These are phyloP conservation scores for Podaxis sp. DNA, from an alignment of 768 basidiomycete genomes.

Conservation along the genomic window DNA sequence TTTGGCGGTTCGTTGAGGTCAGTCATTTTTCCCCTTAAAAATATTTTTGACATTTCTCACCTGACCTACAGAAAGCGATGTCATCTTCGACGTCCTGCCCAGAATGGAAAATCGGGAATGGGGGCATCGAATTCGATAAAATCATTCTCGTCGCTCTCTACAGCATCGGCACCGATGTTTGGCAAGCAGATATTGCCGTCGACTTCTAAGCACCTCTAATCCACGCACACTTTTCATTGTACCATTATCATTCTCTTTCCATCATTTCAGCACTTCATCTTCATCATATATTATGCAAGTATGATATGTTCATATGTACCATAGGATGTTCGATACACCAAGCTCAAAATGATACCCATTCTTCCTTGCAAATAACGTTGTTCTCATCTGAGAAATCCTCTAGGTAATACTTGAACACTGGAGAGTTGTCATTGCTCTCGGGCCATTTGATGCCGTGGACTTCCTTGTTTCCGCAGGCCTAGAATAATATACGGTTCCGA, in stretches of 20 bases:
- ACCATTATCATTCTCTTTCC: not conserved
- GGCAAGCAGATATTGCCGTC: slow-evolving; percentile 52
- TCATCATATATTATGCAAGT: not conserved
- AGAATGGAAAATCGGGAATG: slow-evolving; percentile 25
- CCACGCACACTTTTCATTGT: not conserved
- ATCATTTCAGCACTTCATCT: not conserved
- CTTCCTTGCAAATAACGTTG: too few species aligned
- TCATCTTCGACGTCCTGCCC: slow-evolving; percentile 4
- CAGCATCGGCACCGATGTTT: slow-evolving; percentile 44
- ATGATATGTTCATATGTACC: too few species aligned
- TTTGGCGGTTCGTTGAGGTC: slow-evolving; percentile 16
- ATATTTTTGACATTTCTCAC: not conserved
- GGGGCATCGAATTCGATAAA: slow-evolving; percentile 40
- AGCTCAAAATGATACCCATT: too few species aligned
- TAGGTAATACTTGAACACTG: too few species aligned
- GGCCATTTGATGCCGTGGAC: too few species aligned
- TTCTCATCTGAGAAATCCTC: too few species aligned
- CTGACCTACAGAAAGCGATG: slow-evolving; percentile 3
- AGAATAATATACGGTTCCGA: too few species aligned
- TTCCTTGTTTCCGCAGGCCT: too few species aligned
- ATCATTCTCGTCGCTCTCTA: slow-evolving; percentile 42
- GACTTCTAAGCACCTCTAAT: slow-evolving; percentile 22
- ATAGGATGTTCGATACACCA: too few species aligned
- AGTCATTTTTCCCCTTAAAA: not conserved
- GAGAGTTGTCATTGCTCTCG: too few species aligned